Base-by-base conservation (phyloP, 176 grass and related monocot genomes). In the Elymus sibiricus region DNA sequence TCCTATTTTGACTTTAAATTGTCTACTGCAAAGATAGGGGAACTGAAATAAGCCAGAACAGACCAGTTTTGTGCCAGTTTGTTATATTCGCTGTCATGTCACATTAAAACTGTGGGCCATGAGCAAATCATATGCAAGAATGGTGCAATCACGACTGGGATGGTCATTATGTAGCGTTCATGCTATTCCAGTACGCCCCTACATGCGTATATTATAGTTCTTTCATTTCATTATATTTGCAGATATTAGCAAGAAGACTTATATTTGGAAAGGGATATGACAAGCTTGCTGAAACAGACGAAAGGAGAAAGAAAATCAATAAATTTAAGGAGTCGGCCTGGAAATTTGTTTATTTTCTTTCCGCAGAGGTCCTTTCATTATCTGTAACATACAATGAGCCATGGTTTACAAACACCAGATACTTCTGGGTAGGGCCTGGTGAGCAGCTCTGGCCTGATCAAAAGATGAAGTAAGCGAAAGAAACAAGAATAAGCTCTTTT, bases 241-340 rank as follows among this genome's bases (percentile, higher is more conserved):
- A 98, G 95, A 83, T 82, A 71, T 43, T 95, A 79, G 95, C 91
- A 65, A 90, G 66, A 27, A 88, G 88, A 46, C 55, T 92, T 82
- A 76, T 95, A 81, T 44, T 89, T 84, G 89, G 89, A 61, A 98
- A 85, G 68, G 89, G 69, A 6, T 73, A 87, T 86, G 44, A 97
- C 80, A 97, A 94, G 32, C 84, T 87, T 74, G 42, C 72, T 44
- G 87, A 93, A 76, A 86, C 78, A 74, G 87, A 88, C 80, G 86
- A 81, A 72, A 93, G 73, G 39, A 92, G 80, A 83, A 98, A 92
- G 87, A 95, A 84, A 76, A 93, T 95, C 58, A 89, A 83, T 34
- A 98, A 98, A 78, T 98, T 95, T 82, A 98, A 98, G 86, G 95
- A 98, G 88, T 95, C 95, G 0, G 91, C 93, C 6, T 95, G 95